Evolutionary conservation across 1,139 yeast species (phyloP).

Genomic region (Hyphopichia burtonii): DNA sequence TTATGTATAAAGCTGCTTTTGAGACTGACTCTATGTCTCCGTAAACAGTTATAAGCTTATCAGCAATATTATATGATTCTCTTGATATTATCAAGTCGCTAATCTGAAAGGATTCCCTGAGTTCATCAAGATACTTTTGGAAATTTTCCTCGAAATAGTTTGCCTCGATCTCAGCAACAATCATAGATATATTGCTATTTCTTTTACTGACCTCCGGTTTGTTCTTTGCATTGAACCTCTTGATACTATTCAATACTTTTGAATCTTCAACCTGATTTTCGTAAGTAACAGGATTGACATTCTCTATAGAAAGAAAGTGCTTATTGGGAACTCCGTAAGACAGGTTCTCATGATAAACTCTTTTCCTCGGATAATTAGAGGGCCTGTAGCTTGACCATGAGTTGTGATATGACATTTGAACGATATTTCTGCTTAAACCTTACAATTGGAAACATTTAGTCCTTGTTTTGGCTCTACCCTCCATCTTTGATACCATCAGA

Average conservation of each 20-base stretch:
- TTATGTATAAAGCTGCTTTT: conserved; percentile 21
- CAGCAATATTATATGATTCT: conserved; percentile 24
- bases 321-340: background rate
- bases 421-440: too few relatives aligned
- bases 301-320: background rate
- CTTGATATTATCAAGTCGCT: conserved; percentile 21
- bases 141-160: conserved; percentile 18
- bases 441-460: too few relatives aligned
- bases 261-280: conserved; percentile 18
- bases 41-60: conserved; percentile 25
- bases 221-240: conserved; percentile 12
- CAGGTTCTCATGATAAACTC: background rate
- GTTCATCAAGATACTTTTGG: conserved; percentile 6
- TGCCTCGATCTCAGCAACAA: conserved; percentile 29
- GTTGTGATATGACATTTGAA: background rate
- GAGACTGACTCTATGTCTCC: conserved; percentile 23
- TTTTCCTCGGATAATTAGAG: background rate
- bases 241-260: conserved; percentile 19
- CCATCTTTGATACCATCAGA: background rate
- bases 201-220: conserved; percentile 1
- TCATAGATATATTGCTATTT: conserved; percentile 14
- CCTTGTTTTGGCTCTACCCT: too few relatives aligned
- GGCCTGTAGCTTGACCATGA: conserved; percentile 1
- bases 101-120: conserved; percentile 18
- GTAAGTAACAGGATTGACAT: background rate